Conservation (phyloP, 495 filamentous ascomycete genomes). For the Aspergillus baeticus region DNA sequence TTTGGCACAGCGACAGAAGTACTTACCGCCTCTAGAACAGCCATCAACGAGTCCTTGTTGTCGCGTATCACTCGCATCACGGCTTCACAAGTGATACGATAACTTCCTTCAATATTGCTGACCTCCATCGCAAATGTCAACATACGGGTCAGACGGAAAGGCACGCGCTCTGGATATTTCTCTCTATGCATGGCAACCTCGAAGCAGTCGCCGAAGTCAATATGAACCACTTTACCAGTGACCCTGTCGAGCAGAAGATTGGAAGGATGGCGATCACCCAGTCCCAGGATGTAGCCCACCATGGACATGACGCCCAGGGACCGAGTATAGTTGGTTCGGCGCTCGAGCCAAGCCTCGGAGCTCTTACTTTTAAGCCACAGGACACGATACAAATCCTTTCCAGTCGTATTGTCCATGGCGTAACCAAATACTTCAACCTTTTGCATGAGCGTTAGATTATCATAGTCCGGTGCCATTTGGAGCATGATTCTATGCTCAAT, state of each 20-base stretch:
- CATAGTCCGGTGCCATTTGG: constrained; percentile 99
- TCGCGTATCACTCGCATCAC: constrained; percentile 96
- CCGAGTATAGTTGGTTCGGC: constrained; percentile 95
- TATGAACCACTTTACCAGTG: constrained; percentile 95
- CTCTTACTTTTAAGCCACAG: constrained; percentile 98
- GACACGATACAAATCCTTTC: constrained; percentile 96
- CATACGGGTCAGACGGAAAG: constrained; percentile 97
- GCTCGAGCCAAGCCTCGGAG: constrained; percentile 95
- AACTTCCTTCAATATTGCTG: constrained; percentile 97
- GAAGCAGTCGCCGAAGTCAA: constrained; percentile 99
- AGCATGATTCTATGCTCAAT: constrained; percentile 99
- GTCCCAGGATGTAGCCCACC: constrained; percentile 96
- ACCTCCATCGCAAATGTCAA: constrained; percentile 99
- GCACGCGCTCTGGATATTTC: constrained; percentile 96
- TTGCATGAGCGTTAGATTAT: constrained; percentile 98
- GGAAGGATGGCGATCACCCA: constrained; percentile 94
- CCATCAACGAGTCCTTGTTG: constrained; percentile 98
- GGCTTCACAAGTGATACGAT: constrained; percentile 94
- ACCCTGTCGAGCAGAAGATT: constrained; percentile 95
- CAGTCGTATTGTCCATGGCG: constrained; percentile 97
- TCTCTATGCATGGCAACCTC: constrained; percentile 99
- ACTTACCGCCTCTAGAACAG: constrained; percentile 94
- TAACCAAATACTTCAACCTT: constrained; percentile 99
- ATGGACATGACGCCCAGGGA: constrained; percentile 99
- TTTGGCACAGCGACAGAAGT: background rate